Evolutionary conservation across 1,284 basidiomycete genomes (phyloP).

Genomic region (Taiwanofungus camphoratus): DNA sequence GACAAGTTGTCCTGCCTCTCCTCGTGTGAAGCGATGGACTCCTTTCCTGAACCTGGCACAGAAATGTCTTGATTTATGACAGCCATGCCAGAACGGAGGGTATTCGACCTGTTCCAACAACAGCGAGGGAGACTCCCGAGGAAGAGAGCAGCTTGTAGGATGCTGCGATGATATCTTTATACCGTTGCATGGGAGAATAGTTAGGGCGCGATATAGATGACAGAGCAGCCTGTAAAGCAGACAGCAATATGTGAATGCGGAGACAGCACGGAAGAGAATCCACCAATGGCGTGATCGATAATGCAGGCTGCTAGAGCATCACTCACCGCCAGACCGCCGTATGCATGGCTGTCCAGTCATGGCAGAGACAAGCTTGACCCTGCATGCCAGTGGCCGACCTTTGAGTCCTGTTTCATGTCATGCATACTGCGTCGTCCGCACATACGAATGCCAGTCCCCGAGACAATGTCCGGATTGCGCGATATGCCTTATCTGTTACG

Average conservation of each 20-base stretch:
- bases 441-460: too few species aligned
- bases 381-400: too few species aligned
- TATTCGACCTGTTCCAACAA: neutral
- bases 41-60: slow-evolving; percentile 3
- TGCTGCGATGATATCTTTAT: neutral
- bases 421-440: too few species aligned
- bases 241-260: neutral
- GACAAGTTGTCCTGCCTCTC: neutral
- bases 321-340: too few species aligned
- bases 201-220: neutral
- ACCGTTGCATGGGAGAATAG: neutral
- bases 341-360: too few species aligned
- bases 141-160: neutral
- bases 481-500: too few species aligned
- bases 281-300: slow-evolving; percentile 1
- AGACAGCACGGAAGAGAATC: neutral
- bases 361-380: too few species aligned
- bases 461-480: too few species aligned
- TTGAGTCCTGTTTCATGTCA: too few species aligned
- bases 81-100: neutral
- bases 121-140: neutral
- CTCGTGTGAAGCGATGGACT: slow-evolving; percentile 1
- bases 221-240: neutral
- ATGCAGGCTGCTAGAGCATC: too few species aligned
- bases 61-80: neutral